phyloP scores from a whole-genome alignment of 257 asterid species.

The Nyctanthes arbortristis region DNA sequence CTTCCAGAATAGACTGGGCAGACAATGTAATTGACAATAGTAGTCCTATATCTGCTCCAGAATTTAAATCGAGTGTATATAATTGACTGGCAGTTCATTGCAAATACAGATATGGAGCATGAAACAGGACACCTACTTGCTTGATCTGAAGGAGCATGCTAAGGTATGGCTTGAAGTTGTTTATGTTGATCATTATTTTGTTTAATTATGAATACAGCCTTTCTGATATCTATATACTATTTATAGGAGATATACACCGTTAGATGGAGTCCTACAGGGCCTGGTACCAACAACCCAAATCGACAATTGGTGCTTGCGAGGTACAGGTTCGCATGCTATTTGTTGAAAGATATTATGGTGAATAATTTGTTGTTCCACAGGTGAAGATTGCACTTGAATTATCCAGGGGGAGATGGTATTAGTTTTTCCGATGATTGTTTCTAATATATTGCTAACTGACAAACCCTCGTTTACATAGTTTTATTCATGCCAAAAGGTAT shows the following conservation, averaged over 20 bases:
- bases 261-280: conserved; percentile 98
- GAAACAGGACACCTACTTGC: conserved; percentile 78
- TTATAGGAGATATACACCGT: conserved; percentile 92
- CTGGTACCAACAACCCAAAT: conserved; percentile 86
- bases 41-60: conserved; percentile 12
- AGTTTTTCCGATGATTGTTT: not conserved
- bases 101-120: conserved; percentile 87
- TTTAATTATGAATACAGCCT: conserved; percentile 7
- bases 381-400: not conserved
- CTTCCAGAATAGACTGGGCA: conserved; percentile 1
- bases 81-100: conserved; percentile 25
- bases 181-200: conserved; percentile 8
- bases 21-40: not conserved
- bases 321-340: conserved; percentile 32
- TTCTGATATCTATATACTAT: conserved; percentile 17
- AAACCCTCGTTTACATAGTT: not conserved
- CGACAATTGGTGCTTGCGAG: conserved; percentile 80
- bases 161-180: conserved; percentile 46
- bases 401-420: not conserved
- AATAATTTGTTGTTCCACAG: not conserved
- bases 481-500: too few species aligned
- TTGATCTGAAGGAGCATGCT: conserved; percentile 78
- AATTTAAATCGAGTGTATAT: not conserved
- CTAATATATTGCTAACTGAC: not conserved
- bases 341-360: not conserved